phyloP scores from a whole-genome alignment of 495 filamentous ascomycete genomes.

The Aspergillus coremiiformis region DNA sequence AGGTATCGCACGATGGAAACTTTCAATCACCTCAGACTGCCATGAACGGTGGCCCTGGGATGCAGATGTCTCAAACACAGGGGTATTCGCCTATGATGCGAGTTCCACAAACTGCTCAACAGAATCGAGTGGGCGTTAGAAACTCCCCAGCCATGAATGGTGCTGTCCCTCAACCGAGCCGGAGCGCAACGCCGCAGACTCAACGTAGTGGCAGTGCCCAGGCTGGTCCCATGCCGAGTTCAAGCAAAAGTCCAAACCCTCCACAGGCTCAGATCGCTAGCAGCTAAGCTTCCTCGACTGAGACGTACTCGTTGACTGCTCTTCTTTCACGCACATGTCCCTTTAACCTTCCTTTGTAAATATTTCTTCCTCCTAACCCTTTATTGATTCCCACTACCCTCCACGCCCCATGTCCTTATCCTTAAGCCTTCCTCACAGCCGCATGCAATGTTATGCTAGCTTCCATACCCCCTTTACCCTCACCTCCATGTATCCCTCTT shows the following conservation, averaged over 20 bases:
- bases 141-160: slow-evolving; percentile 39
- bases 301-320: neutral
- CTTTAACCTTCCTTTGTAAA: slow-evolving; percentile 30
- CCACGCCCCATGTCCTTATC: neutral
- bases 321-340: slow-evolving; percentile 5
- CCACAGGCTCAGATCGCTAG: slow-evolving; percentile 38
- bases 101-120: slow-evolving; percentile 52
- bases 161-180: slow-evolving; percentile 32
- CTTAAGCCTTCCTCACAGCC: slow-evolving; percentile 6
- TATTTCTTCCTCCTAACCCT: slow-evolving; percentile 20
- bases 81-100: slow-evolving; percentile 69
- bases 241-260: slow-evolving; percentile 40
- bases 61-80: slow-evolving; percentile 48
- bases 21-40: slow-evolving; percentile 31
- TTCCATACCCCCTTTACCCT: slow-evolving; percentile 7
- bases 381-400: neutral
- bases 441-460: slow-evolving; percentile 15
- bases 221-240: slow-evolving; percentile 28
- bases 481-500: neutral
- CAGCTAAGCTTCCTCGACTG: slow-evolving; percentile 17
- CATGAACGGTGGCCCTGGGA: slow-evolving; percentile 31
- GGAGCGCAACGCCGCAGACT: slow-evolving; percentile 44
- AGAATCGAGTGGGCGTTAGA: slow-evolving; percentile 32
- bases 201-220: slow-evolving; percentile 43
- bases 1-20: slow-evolving; percentile 35